Conservation (phyloP, 1,139 yeast genomes). For the Diutina pseudorugosa region DNA sequence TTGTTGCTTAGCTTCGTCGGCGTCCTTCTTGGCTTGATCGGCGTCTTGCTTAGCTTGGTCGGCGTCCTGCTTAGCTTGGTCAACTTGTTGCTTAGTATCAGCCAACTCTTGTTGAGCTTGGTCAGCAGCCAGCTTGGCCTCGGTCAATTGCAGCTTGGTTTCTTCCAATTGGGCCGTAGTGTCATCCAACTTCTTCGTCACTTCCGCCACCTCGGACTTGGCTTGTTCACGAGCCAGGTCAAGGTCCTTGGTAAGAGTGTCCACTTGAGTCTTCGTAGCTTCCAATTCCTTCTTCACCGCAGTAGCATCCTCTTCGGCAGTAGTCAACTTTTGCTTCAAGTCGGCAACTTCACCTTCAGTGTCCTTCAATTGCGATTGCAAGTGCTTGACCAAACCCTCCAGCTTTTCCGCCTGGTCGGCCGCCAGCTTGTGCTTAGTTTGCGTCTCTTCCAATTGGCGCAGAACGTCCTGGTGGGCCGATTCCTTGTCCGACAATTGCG, state of each 20-base stretch:
- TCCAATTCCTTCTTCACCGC: neutral
- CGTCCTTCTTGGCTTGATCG: neutral
- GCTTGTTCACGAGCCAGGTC: neutral
- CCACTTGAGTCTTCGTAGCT: neutral
- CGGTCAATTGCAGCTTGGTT: neutral
- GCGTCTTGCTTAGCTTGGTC: neutral
- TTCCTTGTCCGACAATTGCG: neutral
- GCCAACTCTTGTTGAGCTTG: neutral
- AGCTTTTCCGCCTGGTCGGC: neutral
- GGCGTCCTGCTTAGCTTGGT: neutral
- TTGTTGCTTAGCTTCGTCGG: neutral
- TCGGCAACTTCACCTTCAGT: neutral
- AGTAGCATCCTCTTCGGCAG: neutral
- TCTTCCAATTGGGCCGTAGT: neutral
- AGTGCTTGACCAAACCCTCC: neutral
- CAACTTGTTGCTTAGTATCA: neutral
- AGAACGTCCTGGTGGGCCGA: slow-evolving; percentile 4
- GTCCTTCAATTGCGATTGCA: neutral
- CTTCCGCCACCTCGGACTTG: neutral
- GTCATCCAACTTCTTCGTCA: neutral
- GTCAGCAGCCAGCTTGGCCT: neutral
- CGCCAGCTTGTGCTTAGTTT: slow-evolving; percentile 1
- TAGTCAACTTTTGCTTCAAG: neutral
- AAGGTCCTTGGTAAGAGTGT: neutral
- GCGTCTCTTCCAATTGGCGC: slow-evolving; percentile 4